Evolutionary conservation across 352 stramenopile genomes (phyloP).

Genomic region (Phytophthora uliginosa): DNA sequence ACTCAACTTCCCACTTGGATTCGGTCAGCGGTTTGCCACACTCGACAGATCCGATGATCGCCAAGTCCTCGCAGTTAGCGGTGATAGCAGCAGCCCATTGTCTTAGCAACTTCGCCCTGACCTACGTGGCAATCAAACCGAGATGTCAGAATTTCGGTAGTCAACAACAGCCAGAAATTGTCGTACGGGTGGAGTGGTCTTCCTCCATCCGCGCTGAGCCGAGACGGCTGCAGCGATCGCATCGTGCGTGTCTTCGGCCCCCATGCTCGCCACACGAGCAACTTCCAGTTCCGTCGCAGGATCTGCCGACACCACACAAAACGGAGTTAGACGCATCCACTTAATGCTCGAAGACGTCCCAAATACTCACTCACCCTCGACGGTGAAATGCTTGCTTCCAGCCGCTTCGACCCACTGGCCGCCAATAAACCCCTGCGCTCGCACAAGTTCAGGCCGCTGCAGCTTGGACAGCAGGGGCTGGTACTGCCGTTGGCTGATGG

Average conservation of each 20-base stretch:
- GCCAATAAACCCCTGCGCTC: slow-evolving; percentile 74
- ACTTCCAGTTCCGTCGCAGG: slow-evolving; percentile 81
- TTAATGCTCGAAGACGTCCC: neutral
- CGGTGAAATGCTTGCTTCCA: slow-evolving; percentile 48
- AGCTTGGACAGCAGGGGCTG: slow-evolving; percentile 60
- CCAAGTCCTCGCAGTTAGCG: slow-evolving; percentile 79
- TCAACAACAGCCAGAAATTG: neutral
- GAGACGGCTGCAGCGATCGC: slow-evolving; percentile 72
- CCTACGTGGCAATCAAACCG: slow-evolving; percentile 13
- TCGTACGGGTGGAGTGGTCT: slow-evolving; percentile 66
- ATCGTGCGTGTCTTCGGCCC: slow-evolving; percentile 59
- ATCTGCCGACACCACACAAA: slow-evolving; percentile 37
- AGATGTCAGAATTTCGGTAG: neutral
- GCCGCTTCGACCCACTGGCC: slow-evolving; percentile 74
- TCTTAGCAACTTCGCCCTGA: slow-evolving; percentile 69
- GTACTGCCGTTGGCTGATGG: slow-evolving; percentile 24
- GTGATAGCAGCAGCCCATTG: slow-evolving; percentile 73
- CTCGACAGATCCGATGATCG: slow-evolving; percentile 95
- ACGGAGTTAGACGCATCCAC: neutral
- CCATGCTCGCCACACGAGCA: slow-evolving; percentile 68
- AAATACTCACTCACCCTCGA: slow-evolving; percentile 47
- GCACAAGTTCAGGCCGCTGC: slow-evolving; percentile 64
- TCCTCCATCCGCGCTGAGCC: slow-evolving; percentile 74
- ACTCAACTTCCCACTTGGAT: slow-evolving; percentile 94
- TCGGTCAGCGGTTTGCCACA: slow-evolving; percentile 97